Percentiles rank a stretch among this genome's conserved stretches.
Evolutionary conservation across 2,329 filamentous ascomycete species (phyloP).

Genomic region (Claviceps pazoutovae): DNA sequence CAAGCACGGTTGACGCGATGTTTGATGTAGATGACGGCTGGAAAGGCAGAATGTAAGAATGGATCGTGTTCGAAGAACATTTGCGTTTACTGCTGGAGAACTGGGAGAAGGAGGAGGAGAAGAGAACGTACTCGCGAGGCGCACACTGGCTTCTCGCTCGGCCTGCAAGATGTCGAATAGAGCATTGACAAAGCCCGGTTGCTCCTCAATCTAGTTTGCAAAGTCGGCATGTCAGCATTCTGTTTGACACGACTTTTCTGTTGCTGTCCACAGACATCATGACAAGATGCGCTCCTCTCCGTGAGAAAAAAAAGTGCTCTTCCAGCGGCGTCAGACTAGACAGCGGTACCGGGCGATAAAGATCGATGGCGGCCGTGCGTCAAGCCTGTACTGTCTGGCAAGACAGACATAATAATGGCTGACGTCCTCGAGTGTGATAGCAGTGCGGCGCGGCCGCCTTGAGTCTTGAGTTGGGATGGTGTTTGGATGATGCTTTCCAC

Average conservation of each 20-base stretch:
- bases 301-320: neutral
- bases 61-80: constrained; percentile 7
- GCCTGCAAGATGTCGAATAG: constrained; percentile 80
- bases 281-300: neutral
- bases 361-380: neutral
- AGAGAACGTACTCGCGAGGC: constrained; percentile 64
- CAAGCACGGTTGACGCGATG: constrained; percentile 92
- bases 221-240: constrained; percentile 2
- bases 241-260: neutral
- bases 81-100: neutral
- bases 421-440: neutral
- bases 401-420: neutral
- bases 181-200: constrained; percentile 79
- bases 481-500: neutral
- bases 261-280: neutral
- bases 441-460: neutral
- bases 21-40: constrained; percentile 95
- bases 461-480: neutral
- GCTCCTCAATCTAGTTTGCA: constrained; percentile 62
- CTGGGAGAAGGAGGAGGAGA: constrained; percentile 7
- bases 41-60: constrained; percentile 1
- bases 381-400: neutral
- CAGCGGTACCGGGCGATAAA: neutral
- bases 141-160: constrained; percentile 73
- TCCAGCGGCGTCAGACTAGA: neutral